Conservation (phyloP, 768 basidiomycete species). For the Boletus patriciae region DNA sequence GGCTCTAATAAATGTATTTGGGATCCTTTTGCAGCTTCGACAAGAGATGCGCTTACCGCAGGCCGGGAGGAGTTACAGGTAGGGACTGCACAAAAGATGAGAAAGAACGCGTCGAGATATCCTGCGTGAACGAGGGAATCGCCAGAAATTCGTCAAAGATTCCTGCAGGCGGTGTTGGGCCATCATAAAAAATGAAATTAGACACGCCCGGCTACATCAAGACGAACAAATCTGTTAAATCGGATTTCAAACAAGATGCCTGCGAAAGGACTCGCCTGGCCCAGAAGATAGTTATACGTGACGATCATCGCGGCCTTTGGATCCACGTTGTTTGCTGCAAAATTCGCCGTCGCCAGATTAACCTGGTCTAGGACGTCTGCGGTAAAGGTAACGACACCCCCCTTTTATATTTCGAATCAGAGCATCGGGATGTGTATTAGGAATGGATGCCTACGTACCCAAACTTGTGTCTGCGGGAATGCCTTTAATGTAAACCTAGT, state of each 20-base stretch:
- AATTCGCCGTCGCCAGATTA: conserved; percentile 21
- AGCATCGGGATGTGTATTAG: background rate
- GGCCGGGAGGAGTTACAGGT: background rate
- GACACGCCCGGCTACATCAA: conserved; percentile 14
- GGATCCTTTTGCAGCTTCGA: background rate
- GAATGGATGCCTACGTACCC: conserved; percentile 44
- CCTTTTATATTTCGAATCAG: conserved; percentile 35
- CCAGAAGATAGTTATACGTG: conserved; percentile 36
- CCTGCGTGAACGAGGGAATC: conserved; percentile 7
- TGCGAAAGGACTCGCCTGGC: background rate
- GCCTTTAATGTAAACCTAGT: conserved; percentile 56
- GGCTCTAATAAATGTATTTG: background rate
- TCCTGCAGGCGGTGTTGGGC: conserved; percentile 24
- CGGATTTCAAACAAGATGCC: background rate
- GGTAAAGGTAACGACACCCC: conserved; percentile 44
- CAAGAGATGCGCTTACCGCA: background rate
- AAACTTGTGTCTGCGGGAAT: conserved; percentile 55
- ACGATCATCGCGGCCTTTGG: conserved; percentile 40
- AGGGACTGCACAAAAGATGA: conserved; percentile 12
- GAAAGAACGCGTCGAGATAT: conserved; percentile 17
- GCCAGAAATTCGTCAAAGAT: conserved; percentile 28
- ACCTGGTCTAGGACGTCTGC: conserved; percentile 8
- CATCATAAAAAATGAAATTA: conserved; percentile 56
- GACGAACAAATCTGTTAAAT: background rate
- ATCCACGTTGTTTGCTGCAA: conserved; percentile 18